phyloP scores from a whole-genome alignment of 176 grass and related monocot species.

The Ensete glaucum region DNA sequence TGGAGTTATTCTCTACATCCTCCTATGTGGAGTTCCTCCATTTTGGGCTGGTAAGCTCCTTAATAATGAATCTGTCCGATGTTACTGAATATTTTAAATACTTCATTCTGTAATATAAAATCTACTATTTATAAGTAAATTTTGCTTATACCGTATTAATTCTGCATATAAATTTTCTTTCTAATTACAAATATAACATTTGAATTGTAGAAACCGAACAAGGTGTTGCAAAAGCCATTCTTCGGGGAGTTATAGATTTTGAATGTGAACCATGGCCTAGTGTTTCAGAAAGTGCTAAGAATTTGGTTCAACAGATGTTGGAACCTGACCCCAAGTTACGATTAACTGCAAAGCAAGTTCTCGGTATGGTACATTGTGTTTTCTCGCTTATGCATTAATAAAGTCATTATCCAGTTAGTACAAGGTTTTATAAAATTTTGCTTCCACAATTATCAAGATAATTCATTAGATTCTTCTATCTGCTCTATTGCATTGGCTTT shows the following conservation, averaged over 20 bases:
- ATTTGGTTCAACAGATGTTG: slow-evolving; percentile 77
- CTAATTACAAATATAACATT: background rate
- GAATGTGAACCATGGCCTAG: slow-evolving; percentile 92
- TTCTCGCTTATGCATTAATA: background rate
- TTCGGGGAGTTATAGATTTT: slow-evolving; percentile 87
- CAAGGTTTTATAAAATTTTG: background rate
- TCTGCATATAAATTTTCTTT: slow-evolving; percentile 11
- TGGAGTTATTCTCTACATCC: slow-evolving; percentile 92
- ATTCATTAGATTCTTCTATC: background rate
- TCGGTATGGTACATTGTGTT: slow-evolving; percentile 43
- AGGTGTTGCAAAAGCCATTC: slow-evolving; percentile 90
- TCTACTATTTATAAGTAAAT: background rate
- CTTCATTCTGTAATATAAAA: background rate
- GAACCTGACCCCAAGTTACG: slow-evolving; percentile 86
- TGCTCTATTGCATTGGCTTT: background rate
- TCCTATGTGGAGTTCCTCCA: slow-evolving; percentile 92
- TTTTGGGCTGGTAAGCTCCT: slow-evolving; percentile 80
- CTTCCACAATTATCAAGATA: background rate
- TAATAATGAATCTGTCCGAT: background rate
- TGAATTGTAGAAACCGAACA: slow-evolving; percentile 81
- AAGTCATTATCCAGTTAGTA: background rate
- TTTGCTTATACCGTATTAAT: background rate
- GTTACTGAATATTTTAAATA: no score
- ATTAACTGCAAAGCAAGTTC: slow-evolving; percentile 86
- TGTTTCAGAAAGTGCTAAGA: slow-evolving; percentile 95